Base-by-base conservation (phyloP, 805 yeast species). In the Candida silvicultrix region DNA sequence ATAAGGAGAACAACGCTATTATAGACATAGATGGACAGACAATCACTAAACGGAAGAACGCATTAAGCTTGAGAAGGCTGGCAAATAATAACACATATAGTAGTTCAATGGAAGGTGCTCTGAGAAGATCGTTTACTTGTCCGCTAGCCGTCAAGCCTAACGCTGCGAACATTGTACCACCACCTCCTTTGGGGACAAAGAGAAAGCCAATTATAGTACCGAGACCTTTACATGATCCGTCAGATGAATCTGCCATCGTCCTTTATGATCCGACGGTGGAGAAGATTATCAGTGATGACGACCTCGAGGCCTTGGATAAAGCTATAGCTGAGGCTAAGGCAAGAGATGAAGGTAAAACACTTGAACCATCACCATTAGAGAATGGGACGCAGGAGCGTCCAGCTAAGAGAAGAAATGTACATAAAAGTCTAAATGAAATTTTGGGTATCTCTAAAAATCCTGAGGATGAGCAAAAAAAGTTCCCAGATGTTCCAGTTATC, bases 191-290 rank as follows among this genome's bases (percentile, higher is more conserved):
- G 49, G 99, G 99, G 0, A 89, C 89, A 47, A 78, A 84, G 50
- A 77, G 84, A 35, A 78, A 80, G 50, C 75, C 80, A 2, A 70
- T 78, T 1, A 66, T 87, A 44, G 85, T 87, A n/a, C 96, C 98
- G 4, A 69, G 89, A 47, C 95, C 99, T 1, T 71, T 94, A n/a
- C 95, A 92, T 61, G 99, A 94, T 66, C 99, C 99, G 0, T 74
- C 83, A 39, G 89, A 84, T 49, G 97, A 94, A 62, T 82, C 87
- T 57, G 97, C 99, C 2, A 88, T 94, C 45, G 97, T 94, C 1
- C 70, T 94, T 40, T 94, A 89, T 59, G 99, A 94, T 63, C 99
- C 99, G 0, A 87, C 98, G 0, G 83, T 92, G 3, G 98, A 94
- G 46, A 59, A 52, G 43, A 54, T 56, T 40, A 53, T 54, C 43